These are phyloP conservation scores for Aphanomyces astaci DNA, from an alignment of 352 stramenopile genomes.

Conservation along the genomic window DNA sequence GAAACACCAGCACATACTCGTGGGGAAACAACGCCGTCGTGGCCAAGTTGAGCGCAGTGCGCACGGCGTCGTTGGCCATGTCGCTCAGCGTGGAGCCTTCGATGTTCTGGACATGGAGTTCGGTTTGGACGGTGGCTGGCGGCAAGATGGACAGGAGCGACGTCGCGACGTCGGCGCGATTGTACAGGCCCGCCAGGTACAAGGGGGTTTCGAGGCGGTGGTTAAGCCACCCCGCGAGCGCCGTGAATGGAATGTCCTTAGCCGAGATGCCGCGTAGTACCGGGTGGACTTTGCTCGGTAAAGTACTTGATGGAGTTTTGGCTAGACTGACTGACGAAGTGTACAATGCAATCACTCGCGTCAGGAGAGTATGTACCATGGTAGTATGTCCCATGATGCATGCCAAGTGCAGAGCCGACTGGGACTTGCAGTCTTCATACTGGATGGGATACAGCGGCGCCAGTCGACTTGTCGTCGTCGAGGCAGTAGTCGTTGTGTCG, in stretches of 20 bases:
- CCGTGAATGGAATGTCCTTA: background rate
- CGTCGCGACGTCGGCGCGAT: constrained; percentile 38
- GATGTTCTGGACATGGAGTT: constrained; percentile 53
- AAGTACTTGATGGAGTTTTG: background rate
- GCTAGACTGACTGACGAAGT: background rate
- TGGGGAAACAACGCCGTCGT: background rate
- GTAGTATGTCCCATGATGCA: background rate
- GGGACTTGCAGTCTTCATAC: background rate
- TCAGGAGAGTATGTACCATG: constrained; percentile 3
- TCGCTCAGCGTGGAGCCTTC: constrained; percentile 65
- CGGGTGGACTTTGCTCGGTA: background rate
- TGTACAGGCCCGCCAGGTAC: constrained; percentile 49
- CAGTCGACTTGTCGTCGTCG: background rate
- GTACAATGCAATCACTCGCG: background rate
- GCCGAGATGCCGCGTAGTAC: background rate
- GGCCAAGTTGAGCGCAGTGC: constrained; percentile 26
- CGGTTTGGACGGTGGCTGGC: constrained; percentile 37
- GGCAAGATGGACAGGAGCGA: constrained; percentile 36
- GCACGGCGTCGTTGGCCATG: constrained; percentile 36
- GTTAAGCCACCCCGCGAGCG: constrained; percentile 48
- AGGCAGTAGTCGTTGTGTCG: too few species aligned
- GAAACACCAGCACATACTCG: constrained; percentile 72
- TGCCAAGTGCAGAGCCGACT: constrained; percentile 18
- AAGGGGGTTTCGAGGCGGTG: constrained; percentile 56
- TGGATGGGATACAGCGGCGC: background rate